Evolutionary conservation across 345 rosid species (phyloP), one percentile per base, ranked within the genome.

Genomic region (Noccaea caerulescens): DNA sequence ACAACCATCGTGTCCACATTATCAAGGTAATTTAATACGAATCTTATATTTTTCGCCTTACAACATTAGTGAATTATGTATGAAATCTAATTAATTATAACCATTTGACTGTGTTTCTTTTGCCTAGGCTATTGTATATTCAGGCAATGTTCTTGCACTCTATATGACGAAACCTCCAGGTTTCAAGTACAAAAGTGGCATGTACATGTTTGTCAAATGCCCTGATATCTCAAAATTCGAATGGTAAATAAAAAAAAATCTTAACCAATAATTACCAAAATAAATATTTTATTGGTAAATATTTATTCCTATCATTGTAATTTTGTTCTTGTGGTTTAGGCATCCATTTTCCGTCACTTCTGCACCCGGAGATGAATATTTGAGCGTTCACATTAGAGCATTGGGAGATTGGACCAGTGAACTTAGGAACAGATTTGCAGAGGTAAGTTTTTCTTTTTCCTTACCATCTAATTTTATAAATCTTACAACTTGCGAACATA

Each of bases 291-390:
- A 9, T n/a, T 42, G 18, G 18, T 16, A 16, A 16, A 16, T 16
- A 16, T 16, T 16, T 39, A 25, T 25, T 25, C 41, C 0, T 8
- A 49, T 70, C 43, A 51, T 32, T 39, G 14, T 11, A 34, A 72
- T 4, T 72, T 2, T 18, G 34, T 45, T 3, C 2, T 61, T 34
- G 25, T 44, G 32, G 10, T 65, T 50, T 67, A 94, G 97, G 99
- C 99, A 94, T 75, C 99, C 95, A 27, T 91, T 94, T 66, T 89
- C 96, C 4, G 84, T 91, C 77, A 91, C 99, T 25, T 94, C 95
- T 11, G 97, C 99, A 10, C 96, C 97, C 3, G 88, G 83, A 56
- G 98, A 91, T 66, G 88, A 88, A 43, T 86, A 83, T 75, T 63
- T 94, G 74, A 94, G 98, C 27, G 89, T 94, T 61, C 98, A 94